Conservation (phyloP, 352 stramenopile genomes). For the Phytophthora multivora region DNA sequence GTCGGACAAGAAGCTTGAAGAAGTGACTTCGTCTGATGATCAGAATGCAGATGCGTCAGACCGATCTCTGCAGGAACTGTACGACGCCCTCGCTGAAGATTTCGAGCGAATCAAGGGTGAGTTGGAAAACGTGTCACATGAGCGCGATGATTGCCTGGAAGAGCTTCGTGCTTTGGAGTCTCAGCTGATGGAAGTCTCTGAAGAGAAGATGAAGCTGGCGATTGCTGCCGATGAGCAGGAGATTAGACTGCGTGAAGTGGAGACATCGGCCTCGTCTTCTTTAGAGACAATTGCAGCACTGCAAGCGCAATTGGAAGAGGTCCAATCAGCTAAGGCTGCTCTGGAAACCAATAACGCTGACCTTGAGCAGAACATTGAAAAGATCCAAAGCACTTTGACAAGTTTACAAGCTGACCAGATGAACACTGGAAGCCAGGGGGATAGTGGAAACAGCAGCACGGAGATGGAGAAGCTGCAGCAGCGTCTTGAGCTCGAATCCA, state of each 20-base stretch:
- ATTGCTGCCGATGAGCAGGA: conserved; percentile 20
- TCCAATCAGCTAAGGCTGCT: conserved; percentile 7
- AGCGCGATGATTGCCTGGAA: conserved; percentile 49
- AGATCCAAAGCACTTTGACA: conserved; percentile 15
- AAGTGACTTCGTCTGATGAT: not conserved
- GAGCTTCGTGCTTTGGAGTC: conserved; percentile 51
- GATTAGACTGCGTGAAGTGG: conserved; percentile 19
- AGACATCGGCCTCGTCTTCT: conserved; percentile 15
- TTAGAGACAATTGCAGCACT: conserved; percentile 14
- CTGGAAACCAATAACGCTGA: conserved; percentile 30
- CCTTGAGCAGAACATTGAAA: conserved; percentile 27
- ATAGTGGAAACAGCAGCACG: not conserved
- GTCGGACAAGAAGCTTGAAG: not conserved
- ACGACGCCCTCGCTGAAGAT: conserved; percentile 21
- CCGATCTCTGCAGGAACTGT: conserved; percentile 9
- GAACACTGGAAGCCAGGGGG: not conserved
- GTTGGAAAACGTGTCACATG: conserved; percentile 36
- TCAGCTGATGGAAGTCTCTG: conserved; percentile 56
- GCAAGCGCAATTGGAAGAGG: conserved; percentile 20
- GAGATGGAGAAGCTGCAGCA: conserved; percentile 36
- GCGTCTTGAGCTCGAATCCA: conserved; percentile 46
- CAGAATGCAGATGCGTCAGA: not conserved
- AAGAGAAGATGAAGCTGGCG: conserved; percentile 48
- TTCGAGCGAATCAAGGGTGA: conserved; percentile 24
- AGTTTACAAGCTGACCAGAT: conserved; percentile 29